Percentiles rank a stretch among this genome's conserved stretches.
phyloP scores from a whole-genome alignment of 1,284 basidiomycete species.

The Apiotrichum siamense region DNA sequence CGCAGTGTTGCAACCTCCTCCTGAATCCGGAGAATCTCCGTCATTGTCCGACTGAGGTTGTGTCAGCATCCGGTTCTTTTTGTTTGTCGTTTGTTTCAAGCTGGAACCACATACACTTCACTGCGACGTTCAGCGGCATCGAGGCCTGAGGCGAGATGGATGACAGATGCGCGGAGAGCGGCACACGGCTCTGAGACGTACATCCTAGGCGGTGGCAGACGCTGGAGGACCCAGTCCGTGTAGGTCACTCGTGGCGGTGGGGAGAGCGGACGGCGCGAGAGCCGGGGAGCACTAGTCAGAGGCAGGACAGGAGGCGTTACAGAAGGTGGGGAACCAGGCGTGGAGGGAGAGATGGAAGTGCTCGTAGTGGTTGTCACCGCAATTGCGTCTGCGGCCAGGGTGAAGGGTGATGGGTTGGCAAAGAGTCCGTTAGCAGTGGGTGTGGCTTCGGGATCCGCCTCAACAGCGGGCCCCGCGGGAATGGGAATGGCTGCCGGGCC shows the following conservation, averaged over 20 bases:
- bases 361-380: neutral
- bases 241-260: constrained; percentile 3
- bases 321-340: neutral
- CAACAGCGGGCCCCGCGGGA: neutral
- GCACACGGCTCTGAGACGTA: constrained; percentile 1
- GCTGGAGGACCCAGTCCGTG: constrained; percentile 9
- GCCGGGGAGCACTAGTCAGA: neutral
- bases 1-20: constrained; percentile 70
- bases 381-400: neutral
- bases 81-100: no score
- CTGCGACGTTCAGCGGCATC: constrained; percentile 33
- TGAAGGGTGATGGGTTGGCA: neutral
- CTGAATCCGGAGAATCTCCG: constrained; percentile 63
- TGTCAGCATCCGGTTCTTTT: no score
- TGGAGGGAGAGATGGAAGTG: neutral
- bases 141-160: constrained; percentile 30
- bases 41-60: constrained; percentile 48
- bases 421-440: neutral
- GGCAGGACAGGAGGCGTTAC: neutral
- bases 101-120: constrained; percentile 27
- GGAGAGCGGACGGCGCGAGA: neutral
- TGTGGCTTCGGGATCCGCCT: neutral
- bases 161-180: constrained; percentile 20
- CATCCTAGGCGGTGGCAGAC: neutral
- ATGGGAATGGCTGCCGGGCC: neutral